These are phyloP conservation scores for Lentinula raphanica DNA, from an alignment of 768 basidiomycete species.

Conservation along the genomic window DNA sequence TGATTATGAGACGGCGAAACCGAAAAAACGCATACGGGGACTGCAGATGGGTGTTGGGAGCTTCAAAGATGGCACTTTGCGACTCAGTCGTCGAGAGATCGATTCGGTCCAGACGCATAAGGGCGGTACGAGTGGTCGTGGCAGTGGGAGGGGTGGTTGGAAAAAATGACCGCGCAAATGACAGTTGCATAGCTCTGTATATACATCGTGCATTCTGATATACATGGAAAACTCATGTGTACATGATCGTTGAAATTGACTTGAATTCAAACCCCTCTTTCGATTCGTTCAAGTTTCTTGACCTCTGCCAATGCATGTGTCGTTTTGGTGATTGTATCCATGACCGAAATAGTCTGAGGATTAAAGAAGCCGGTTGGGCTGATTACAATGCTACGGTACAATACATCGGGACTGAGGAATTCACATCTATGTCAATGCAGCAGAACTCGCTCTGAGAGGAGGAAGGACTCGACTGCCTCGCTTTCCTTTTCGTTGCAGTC, in stretches of 20 bases:
- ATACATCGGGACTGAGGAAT: no score
- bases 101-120: constrained; percentile 20
- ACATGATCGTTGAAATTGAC: not conserved
- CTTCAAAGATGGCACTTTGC: constrained; percentile 65
- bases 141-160: constrained; percentile 22
- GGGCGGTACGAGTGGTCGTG: constrained; percentile 17
- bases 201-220: not conserved
- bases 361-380: constrained; percentile 35
- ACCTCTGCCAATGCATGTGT: constrained; percentile 57
- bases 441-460: no score
- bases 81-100: constrained; percentile 62
- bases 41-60: constrained; percentile 76
- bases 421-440: no score
- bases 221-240: not conserved
- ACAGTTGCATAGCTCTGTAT: no score
- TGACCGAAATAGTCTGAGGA: constrained; percentile 47
- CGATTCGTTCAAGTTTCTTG: constrained; percentile 49
- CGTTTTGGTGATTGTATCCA: constrained; percentile 68
- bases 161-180: constrained; percentile 16
- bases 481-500: no score
- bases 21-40: constrained; percentile 55
- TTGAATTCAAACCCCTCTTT: constrained; percentile 16
- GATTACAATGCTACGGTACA: no score
- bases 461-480: no score
- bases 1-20: constrained; percentile 18